Percentiles rank a stretch among this genome's conserved stretches.
Evolutionary conservation across 2,329 filamentous ascomycete genomes (phyloP).

Genomic region (Botrytis galanthina): DNA sequence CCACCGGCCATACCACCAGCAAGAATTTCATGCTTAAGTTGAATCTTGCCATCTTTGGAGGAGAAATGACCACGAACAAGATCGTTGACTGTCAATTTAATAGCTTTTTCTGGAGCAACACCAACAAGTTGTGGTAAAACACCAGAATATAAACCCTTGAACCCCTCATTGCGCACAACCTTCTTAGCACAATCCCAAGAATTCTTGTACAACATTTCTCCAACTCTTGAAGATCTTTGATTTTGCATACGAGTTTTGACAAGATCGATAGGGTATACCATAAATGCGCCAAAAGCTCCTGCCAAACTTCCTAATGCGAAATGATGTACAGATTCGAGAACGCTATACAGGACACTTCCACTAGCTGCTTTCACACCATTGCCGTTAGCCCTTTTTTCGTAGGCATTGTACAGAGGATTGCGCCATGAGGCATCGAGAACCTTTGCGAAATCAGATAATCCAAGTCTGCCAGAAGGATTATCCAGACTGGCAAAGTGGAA

Average conservation of each 20-base stretch:
- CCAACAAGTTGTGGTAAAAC: constrained; percentile 93
- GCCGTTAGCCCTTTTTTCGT: constrained; percentile 40
- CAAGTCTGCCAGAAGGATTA: constrained; percentile 80
- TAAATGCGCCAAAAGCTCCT: constrained; percentile 96
- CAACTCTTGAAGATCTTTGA: constrained; percentile 78
- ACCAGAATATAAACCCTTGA: constrained; percentile 87
- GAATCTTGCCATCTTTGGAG: constrained; percentile 72
- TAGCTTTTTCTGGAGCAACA: constrained; percentile 98
- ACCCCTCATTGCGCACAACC: constrained; percentile 88
- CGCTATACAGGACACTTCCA: constrained; percentile 57
- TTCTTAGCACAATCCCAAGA: constrained; percentile 93
- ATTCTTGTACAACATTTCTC: constrained; percentile 92
- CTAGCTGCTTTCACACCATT: constrained; percentile 50
- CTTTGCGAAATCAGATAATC: constrained; percentile 83
- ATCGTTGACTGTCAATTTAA: constrained; percentile 98
- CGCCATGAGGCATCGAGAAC: constrained; percentile 94
- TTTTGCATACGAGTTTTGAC: constrained; percentile 99
- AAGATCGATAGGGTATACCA: constrained; percentile 98
- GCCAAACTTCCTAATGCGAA: constrained; percentile 86
- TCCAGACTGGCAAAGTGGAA: constrained; percentile 97
- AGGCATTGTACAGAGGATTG: constrained; percentile 45
- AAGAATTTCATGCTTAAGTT: constrained; percentile 69
- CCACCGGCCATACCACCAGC: constrained; percentile 87
- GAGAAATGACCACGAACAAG: constrained; percentile 75
- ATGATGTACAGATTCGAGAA: constrained; percentile 81